Percentiles rank a stretch among this genome's conserved stretches.
Conservation (phyloP, 2,329 filamentous ascomycete species). For the Bipolaris bicolor region DNA sequence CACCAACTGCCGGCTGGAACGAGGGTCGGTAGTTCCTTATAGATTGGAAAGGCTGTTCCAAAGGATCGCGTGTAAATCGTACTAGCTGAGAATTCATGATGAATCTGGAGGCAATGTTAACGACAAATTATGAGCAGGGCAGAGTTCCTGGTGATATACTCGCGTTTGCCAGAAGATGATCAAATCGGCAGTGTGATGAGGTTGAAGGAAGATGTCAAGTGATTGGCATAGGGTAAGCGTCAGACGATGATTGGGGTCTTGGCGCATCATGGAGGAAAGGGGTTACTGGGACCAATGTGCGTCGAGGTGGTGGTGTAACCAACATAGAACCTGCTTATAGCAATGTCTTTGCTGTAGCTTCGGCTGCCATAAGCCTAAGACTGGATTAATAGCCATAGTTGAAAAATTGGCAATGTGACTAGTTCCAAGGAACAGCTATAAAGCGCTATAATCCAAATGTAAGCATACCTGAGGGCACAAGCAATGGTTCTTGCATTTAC, state of each 20-base stretch:
- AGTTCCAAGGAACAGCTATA: not conserved
- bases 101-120: not conserved
- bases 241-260: not conserved
- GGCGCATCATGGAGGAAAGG: not conserved
- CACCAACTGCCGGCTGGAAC: slow-evolving; percentile 11
- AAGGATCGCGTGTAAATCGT: not conserved
- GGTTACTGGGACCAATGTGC: not conserved
- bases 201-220: not conserved
- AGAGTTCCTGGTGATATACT: not conserved
- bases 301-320: not conserved
- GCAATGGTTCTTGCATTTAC: not conserved
- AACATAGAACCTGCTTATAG: not conserved
- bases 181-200: not conserved
- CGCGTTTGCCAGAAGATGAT: not conserved
- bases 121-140: not conserved
- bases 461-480: not conserved
- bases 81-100: not conserved
- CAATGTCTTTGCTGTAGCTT: not conserved
- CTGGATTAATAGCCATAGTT: not conserved
- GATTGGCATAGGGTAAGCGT: not conserved
- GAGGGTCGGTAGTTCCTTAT: slow-evolving; percentile 2
- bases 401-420: no score
- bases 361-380: not conserved
- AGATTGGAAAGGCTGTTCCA: not conserved
- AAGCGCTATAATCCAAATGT: not conserved